These are phyloP conservation scores for Rhizophagus sp. DNA, from an alignment of 192 early-diverging fungal species.

Conservation along the genomic window DNA sequence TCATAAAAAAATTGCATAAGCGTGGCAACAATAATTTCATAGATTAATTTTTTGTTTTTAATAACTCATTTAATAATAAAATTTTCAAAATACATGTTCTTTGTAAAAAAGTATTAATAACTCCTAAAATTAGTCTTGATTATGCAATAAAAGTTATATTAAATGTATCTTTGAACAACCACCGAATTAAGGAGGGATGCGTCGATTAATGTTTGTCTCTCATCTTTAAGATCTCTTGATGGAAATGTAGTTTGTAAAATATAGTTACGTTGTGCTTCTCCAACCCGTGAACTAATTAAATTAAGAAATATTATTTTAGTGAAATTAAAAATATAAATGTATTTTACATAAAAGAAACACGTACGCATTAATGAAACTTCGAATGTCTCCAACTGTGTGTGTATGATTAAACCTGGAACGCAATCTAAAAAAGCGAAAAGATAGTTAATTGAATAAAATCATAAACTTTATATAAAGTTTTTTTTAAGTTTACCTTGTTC, in stretches of 20 bases:
- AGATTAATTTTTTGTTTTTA: no score
- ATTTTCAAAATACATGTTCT: no score
- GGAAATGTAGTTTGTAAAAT: constrained; percentile 87
- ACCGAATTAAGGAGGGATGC: constrained; percentile 88
- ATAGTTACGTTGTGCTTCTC: constrained; percentile 62
- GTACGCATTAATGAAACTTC: constrained; percentile 72
- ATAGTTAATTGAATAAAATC: not conserved
- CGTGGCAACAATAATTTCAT: no score
- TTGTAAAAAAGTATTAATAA: no score
- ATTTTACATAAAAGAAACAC: constrained; percentile 8
- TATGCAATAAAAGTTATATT: not conserved
- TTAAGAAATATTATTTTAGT: not conserved
- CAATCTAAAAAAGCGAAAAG: constrained; percentile 45
- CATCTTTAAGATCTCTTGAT: constrained; percentile 73
- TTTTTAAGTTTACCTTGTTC: constrained; percentile 56
- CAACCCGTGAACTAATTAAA: constrained; percentile 55
- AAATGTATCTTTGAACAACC: constrained; percentile 66
- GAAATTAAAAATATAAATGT: no score
- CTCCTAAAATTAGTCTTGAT: no score
- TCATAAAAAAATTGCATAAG: no score
- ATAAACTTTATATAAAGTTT: not conserved
- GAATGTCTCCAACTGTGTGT: constrained; percentile 86
- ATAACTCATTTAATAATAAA: no score
- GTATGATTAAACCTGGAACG: constrained; percentile 91
- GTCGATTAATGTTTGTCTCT: constrained; percentile 69